Percentiles rank a stretch among this genome's conserved stretches.
phyloP scores from a whole-genome alignment of 306 rosid species.

The Gastrolobium bilobum region DNA sequence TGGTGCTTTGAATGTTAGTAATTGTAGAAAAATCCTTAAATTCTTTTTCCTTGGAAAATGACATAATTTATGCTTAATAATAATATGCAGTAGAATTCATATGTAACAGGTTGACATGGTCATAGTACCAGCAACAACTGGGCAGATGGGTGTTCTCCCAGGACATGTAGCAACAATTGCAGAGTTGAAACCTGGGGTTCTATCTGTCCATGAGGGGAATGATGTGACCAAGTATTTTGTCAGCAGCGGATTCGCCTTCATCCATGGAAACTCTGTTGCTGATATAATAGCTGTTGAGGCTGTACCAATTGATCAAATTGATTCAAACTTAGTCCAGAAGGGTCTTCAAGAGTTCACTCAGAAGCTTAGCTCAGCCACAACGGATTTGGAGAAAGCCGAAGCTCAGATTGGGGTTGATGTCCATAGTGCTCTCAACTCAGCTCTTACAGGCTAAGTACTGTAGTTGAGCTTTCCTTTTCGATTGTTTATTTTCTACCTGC shows the following conservation, averaged over 20 bases:
- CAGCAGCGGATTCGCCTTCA: slow-evolving; percentile 93
- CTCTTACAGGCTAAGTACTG: slow-evolving; percentile 73
- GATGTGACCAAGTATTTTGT: slow-evolving; percentile 82
- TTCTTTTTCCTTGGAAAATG: slow-evolving; percentile 10
- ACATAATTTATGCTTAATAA: slow-evolving; percentile 13
- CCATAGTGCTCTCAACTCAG: slow-evolving; percentile 86
- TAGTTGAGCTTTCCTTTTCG: slow-evolving; percentile 43
- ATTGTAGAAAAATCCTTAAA: neutral
- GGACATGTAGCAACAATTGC: slow-evolving; percentile 98
- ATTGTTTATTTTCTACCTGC: slow-evolving; percentile 46
- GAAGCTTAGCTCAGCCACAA: slow-evolving; percentile 89
- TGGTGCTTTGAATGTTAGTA: neutral
- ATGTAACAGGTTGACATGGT: slow-evolving; percentile 90
- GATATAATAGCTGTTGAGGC: slow-evolving; percentile 94
- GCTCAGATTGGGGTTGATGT: slow-evolving; percentile 97
- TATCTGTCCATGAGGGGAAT: slow-evolving; percentile 86
- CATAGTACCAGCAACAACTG: slow-evolving; percentile 94
- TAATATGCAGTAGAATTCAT: neutral
- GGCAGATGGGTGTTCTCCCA: slow-evolving; percentile 99
- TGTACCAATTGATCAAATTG: slow-evolving; percentile 81
- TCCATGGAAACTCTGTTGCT: slow-evolving; percentile 91
- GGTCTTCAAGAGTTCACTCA: slow-evolving; percentile 96
- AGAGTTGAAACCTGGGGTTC: slow-evolving; percentile 92
- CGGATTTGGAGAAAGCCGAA: slow-evolving; percentile 98
- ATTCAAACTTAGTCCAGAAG: slow-evolving; percentile 81